phyloP scores from a whole-genome alignment of 139 green algal species.

The Pseudopediastrum boryanum region DNA sequence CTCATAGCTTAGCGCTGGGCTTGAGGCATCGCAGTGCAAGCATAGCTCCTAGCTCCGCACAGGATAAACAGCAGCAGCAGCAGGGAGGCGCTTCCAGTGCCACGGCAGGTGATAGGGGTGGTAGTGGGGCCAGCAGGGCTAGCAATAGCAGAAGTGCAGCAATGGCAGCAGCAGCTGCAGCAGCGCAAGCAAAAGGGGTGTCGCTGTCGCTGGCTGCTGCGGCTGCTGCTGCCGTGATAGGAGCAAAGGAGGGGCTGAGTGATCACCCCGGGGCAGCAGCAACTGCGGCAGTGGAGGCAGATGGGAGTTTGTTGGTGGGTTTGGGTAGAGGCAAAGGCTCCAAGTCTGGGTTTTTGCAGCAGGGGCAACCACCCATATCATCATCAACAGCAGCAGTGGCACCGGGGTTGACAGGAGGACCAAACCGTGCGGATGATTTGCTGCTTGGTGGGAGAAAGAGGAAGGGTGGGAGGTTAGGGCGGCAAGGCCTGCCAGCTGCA shows the following conservation, averaged over 20 bases:
- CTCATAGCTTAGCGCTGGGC: not conserved
- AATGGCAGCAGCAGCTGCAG: not conserved
- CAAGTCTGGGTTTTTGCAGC: not conserved
- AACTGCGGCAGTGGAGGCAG: too few species aligned
- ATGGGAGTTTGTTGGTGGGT: too few species aligned
- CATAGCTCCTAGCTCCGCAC: not conserved
- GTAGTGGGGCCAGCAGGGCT: not conserved
- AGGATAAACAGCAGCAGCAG: not conserved
- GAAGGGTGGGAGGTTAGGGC: too few species aligned
- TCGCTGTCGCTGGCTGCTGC: not conserved
- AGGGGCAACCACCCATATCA: conserved; percentile 3
- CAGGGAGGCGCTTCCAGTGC: not conserved
- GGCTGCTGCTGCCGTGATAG: too few species aligned
- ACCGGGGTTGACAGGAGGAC: not conserved
- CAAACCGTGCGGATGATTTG: too few species aligned
- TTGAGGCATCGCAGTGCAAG: not conserved
- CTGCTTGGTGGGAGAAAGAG: too few species aligned
- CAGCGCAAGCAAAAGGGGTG: not conserved
- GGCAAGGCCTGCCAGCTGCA: too few species aligned
- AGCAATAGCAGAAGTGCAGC: not conserved
- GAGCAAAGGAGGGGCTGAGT: too few species aligned
- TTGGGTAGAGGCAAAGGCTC: too few species aligned
- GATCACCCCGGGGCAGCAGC: too few species aligned
- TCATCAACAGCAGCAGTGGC: not conserved
- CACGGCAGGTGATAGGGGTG: not conserved